Base-by-base conservation (phyloP, 2,329 filamentous ascomycete genomes). In the Ceratocystiopsis brevicomis region DNA sequence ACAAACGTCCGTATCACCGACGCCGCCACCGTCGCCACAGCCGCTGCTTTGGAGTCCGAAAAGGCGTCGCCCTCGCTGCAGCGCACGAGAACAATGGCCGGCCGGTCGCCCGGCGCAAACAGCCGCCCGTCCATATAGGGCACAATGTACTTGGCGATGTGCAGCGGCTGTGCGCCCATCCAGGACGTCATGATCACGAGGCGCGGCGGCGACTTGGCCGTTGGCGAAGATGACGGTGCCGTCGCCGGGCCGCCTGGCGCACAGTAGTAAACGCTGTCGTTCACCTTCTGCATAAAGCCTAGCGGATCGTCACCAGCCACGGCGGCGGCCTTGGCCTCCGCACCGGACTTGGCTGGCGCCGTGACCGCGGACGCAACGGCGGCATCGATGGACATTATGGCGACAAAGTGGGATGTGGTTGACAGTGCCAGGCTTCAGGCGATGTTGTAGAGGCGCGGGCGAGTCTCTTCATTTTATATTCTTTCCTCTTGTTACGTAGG, bases 121-220 rank as follows among this genome's bases (percentile, higher is more conserved):
- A 47, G 44, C 1, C 34, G 37, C 16, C 49, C 45, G 38, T 45
- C 43, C 47, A 64, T 65, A 52, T 71, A 64, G 21, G 57, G 56
- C 4, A 58, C 51, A 25, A 67, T 58, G 52, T 72, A 73, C 50
- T 73, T 73, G 49, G 61, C 60, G 38, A 72, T 63, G 51, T 72
- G 67, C 8, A 54, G 53, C 36, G 68, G 62, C n/a, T 53, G 59
- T 11, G 69, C 68, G 38, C 61, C 63, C 61, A 70, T 68, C 69
- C 69, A 73, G 9, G 61, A 57, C 34, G 63, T 60, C 34, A 72
- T 40, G 19, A 71, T 48, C 44, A 72, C 59, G 34, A 72, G 59
- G 43, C 62, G 62, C 13, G 69, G 67, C 11, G 59, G 52, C 3
- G 38, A 12, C 9, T 43, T 1, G 19, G 43, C 15, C 6, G 34